Evolutionary conservation across 1,139 yeast genomes (phyloP).

Genomic region (Candida smagusa): DNA sequence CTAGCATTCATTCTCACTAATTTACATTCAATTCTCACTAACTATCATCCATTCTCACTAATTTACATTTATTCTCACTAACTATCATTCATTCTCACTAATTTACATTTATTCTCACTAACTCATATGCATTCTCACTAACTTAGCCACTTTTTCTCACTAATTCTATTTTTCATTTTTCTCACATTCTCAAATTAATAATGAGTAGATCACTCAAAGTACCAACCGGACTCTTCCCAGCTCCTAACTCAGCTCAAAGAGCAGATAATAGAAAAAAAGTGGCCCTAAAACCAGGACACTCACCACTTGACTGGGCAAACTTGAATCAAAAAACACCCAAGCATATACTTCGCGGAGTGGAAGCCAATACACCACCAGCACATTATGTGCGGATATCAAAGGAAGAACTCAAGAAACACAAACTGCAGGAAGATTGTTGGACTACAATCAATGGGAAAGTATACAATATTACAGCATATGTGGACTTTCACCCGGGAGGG

Average conservation of each 20-base stretch:
- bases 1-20: too few species aligned
- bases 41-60: too few species aligned
- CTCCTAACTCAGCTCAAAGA: slow-evolving; percentile 39
- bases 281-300: slow-evolving; percentile 70
- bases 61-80: too few species aligned
- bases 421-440: slow-evolving; percentile 71
- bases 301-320: slow-evolving; percentile 85
- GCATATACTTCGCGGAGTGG: slow-evolving; percentile 37
- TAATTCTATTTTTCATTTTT: too few species aligned
- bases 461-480: slow-evolving; percentile 78
- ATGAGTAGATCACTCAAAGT: neutral
- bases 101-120: too few species aligned
- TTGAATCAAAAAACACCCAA: slow-evolving; percentile 38
- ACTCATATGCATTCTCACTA: too few species aligned
- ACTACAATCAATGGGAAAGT: slow-evolving; percentile 77
- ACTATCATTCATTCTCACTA: too few species aligned
- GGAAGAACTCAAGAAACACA: slow-evolving; percentile 62
- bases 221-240: slow-evolving; percentile 23
- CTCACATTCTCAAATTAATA: too few species aligned
- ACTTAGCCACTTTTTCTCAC: too few species aligned
- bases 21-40: too few species aligned
- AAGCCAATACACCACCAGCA: slow-evolving; percentile 40
- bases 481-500: slow-evolving; percentile 93
- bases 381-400: slow-evolving; percentile 50
- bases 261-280: slow-evolving; percentile 48